phyloP scores from a whole-genome alignment of 2,329 filamentous ascomycete species.

The Cladosporium velox region DNA sequence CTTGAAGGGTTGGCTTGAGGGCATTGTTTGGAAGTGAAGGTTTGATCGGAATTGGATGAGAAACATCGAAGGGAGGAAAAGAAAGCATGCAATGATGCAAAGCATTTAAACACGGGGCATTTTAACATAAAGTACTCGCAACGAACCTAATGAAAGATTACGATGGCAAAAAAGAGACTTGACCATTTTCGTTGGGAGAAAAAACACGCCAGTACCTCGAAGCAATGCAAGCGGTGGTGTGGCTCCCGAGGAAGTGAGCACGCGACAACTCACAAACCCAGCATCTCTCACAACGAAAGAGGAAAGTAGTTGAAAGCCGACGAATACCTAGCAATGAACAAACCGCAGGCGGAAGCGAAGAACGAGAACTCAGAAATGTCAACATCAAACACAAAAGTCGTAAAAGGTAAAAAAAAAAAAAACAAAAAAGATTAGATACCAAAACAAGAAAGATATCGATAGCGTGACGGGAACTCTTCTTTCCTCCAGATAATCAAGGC shows the following conservation, averaged over 20 bases:
- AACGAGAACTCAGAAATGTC: too few species aligned
- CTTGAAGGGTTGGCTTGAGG: neutral
- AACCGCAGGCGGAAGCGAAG: too few species aligned
- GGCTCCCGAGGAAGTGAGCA: too few species aligned
- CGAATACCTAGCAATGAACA: too few species aligned
- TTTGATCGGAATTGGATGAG: neutral
- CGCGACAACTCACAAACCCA: too few species aligned
- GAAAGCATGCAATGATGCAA: neutral
- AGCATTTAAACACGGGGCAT: neutral
- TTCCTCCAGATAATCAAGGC: neutral
- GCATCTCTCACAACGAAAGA: too few species aligned
- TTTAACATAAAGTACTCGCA: neutral
- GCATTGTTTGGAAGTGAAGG: neutral
- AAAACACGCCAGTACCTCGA: too few species aligned
- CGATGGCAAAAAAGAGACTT: neutral
- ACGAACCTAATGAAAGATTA: neutral
- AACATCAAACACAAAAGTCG: too few species aligned
- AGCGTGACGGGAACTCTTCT: neutral
- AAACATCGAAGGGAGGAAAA: neutral
- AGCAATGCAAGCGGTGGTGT: too few species aligned
- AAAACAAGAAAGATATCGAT: neutral
- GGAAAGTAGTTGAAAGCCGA: too few species aligned
- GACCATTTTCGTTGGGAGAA: too few species aligned
- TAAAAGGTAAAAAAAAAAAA: too few species aligned
- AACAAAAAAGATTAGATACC: neutral